Evolutionary conservation across 192 early-diverging fungal genomes (phyloP).

Genomic region (Spizellomyces sp.): DNA sequence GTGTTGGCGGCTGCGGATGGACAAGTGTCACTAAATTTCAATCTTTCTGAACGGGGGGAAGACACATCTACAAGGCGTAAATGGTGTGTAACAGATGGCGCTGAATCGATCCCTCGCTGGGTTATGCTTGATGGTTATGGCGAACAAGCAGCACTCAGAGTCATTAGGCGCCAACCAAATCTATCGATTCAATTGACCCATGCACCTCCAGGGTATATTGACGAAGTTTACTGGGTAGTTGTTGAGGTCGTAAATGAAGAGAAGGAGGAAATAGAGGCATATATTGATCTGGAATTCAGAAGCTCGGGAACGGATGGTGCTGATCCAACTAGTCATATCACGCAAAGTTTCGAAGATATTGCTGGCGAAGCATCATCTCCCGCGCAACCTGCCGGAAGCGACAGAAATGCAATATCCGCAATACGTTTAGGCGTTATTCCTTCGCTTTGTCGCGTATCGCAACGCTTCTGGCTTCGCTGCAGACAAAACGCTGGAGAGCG

Average conservation of each 20-base stretch:
- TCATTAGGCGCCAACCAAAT: conserved; percentile 65
- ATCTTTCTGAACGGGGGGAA: conserved; percentile 38
- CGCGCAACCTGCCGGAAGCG: not conserved
- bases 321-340: conserved; percentile 31
- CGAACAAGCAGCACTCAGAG: conserved; percentile 49
- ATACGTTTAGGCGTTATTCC: conserved; percentile 51
- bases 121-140: conserved; percentile 55
- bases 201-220: conserved; percentile 64
- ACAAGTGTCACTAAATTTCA: conserved; percentile 31
- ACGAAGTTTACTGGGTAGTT: conserved; percentile 64
- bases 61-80: conserved; percentile 31
- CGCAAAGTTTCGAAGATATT: not conserved
- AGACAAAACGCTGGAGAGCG: conserved; percentile 31
- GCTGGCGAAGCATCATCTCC: no score
- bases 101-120: not conserved
- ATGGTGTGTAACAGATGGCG: conserved; percentile 27
- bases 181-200: conserved; percentile 56
- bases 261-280: conserved; percentile 55
- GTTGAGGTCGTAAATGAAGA: conserved; percentile 71
- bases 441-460: conserved; percentile 18
- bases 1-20: conserved; percentile 17
- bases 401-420: conserved; percentile 30
- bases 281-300: conserved; percentile 63
- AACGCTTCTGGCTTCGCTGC: conserved; percentile 31
- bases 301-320: conserved; percentile 25